These are phyloP conservation scores for Cyberlindnera maritima DNA, from an alignment of 805 yeast genomes.

Conservation along the genomic window DNA sequence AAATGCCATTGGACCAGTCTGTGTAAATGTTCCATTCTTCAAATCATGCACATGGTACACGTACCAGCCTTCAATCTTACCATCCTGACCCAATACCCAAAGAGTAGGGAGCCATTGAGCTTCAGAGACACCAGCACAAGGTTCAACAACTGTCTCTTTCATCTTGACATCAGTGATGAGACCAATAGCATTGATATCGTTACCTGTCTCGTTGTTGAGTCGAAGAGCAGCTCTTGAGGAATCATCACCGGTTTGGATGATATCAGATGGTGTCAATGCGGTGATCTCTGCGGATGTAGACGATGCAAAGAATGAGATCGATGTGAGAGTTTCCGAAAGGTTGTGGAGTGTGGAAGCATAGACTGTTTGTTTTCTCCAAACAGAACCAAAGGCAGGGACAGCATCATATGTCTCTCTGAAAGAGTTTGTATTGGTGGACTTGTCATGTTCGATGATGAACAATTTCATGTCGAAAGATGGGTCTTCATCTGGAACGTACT, in stretches of 20 bases:
- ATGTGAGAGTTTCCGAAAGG: constrained; percentile 37
- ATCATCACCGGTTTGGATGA: constrained; percentile 59
- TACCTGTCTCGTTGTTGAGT: constrained; percentile 57
- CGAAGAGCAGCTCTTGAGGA: constrained; percentile 73
- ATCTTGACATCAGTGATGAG: constrained; percentile 57
- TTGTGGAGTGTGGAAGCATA: constrained; percentile 40
- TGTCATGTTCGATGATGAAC: constrained; percentile 19
- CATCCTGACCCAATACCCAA: constrained; percentile 60
- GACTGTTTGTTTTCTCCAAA: constrained; percentile 43
- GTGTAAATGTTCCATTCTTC: constrained; percentile 31
- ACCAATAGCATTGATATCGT: constrained; percentile 73
- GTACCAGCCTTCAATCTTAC: constrained; percentile 62
- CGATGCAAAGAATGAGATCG: constrained; percentile 48
- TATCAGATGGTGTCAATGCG: constrained; percentile 36
- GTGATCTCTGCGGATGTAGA: constrained; percentile 65
- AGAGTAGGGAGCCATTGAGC: constrained; percentile 64
- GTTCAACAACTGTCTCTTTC: constrained; percentile 42
- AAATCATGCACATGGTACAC: constrained; percentile 55
- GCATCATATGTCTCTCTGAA: constrained; percentile 40
- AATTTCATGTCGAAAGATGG: constrained; percentile 26
- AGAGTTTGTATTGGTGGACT: background rate
- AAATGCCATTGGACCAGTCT: constrained; percentile 19
- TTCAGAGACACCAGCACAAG: constrained; percentile 56
- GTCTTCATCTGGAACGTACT: constrained; percentile 31
- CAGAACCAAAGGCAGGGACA: constrained; percentile 52